Evolutionary conservation across 2,329 filamentous ascomycete species (phyloP).

Genomic region (Elsinoe perseae): DNA sequence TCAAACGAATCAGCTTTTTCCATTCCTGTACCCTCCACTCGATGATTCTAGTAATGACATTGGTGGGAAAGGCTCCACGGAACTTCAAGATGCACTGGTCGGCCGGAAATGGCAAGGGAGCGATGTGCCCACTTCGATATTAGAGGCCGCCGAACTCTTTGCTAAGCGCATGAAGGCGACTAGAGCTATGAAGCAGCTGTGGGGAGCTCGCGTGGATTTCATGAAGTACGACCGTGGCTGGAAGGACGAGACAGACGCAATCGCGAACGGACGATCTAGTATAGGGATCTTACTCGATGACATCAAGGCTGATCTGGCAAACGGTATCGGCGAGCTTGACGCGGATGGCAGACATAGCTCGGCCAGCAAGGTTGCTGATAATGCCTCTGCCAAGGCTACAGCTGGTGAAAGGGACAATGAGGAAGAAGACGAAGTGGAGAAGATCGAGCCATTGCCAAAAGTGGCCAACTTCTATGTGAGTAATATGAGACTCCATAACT

Average conservation of each 20-base stretch:
- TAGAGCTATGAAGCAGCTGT: slow-evolving; percentile 81
- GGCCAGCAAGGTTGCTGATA: slow-evolving; percentile 34
- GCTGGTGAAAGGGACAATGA: background rate
- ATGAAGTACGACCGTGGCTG: slow-evolving; percentile 89
- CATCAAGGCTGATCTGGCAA: background rate
- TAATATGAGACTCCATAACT: slow-evolving; percentile 21
- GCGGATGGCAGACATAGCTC: background rate
- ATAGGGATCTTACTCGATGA: slow-evolving; percentile 1
- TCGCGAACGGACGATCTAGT: background rate
- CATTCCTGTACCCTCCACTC: slow-evolving; percentile 90
- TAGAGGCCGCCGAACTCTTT: slow-evolving; percentile 90
- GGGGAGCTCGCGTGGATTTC: slow-evolving; percentile 87
- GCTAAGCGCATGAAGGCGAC: slow-evolving; percentile 85
- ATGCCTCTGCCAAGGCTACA: slow-evolving; percentile 21
- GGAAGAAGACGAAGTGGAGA: background rate
- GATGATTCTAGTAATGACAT: slow-evolving; percentile 83
- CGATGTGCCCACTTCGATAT: slow-evolving; percentile 86
- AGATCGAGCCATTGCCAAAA: slow-evolving; percentile 33
- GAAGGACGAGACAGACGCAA: slow-evolving; percentile 40
- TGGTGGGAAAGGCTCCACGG: slow-evolving; percentile 78
- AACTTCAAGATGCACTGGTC: slow-evolving; percentile 69
- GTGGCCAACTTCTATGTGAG: slow-evolving; percentile 82
- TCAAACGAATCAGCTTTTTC: slow-evolving; percentile 97
- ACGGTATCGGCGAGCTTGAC: background rate
- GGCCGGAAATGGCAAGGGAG: slow-evolving; percentile 87